Base-by-base conservation (phyloP, 2,329 filamentous ascomycete species). In the Cladophialophora carrionii region DNA sequence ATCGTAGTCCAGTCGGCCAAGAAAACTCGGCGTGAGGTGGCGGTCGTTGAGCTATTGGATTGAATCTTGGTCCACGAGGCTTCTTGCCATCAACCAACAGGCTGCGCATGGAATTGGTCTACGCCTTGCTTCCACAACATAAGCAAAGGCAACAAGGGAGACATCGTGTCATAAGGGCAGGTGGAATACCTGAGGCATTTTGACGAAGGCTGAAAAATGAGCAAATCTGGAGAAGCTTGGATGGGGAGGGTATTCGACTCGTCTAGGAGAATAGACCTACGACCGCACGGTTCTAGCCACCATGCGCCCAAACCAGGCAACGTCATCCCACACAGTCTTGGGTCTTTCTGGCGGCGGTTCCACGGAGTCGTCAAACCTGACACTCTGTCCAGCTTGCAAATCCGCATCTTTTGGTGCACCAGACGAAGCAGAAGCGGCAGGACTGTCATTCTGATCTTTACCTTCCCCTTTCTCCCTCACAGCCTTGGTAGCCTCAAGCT, bases 251-350 rank as follows among this genome's bases (percentile, higher is more conserved):
- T 32, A 26, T 12, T 14, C 52, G 20, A 14, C 10, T 55, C 10
- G 12, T 14, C 8, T 37, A 4, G 12, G 52, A 55, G n/a, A 17
- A 17, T n/a, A 17, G 17, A 20, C 34, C 63, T 68, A 68, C 55
- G 66, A 66, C 29, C 61, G 54, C 41, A 68, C 65, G 8, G 67
- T 66, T 41, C 69, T 68, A 12, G 56, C 65, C n/a, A 72, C n/a
- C 46, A 72, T 41, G 22, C 69, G 67, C 6, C 69, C 69, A 56
- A 72, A 70, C 70, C 70, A 72, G 24, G 61, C 63, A 12, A 71
- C 64, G 60, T 72, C 71, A 32, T 71, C 66, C 71, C 71, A 72
- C 29, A 72, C 32, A 48, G 66, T 64, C 17, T 58, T 63, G 10
- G 67, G 66, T 52, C 57, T 56, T 43, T 70, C 65, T 9, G 70